A percentile compares a stretch with the other conserved stretches of the same genome.
These are phyloP conservation scores for Zanthoxylum bungeanum DNA, from an alignment of 345 rosid genomes.

Conservation along the genomic window DNA sequence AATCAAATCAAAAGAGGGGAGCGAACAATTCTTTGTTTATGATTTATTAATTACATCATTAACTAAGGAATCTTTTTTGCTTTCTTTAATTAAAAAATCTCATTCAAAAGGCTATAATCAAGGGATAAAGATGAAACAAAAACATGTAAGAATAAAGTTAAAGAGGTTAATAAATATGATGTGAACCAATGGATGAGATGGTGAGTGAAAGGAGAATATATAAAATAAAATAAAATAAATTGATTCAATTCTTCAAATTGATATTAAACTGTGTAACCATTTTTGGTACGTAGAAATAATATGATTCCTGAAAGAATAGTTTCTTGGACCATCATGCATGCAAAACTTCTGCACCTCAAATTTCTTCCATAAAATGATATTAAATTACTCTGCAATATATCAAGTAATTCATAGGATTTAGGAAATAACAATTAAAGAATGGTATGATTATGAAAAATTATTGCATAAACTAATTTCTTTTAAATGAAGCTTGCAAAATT, in stretches of 20 bases:
- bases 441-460: background rate
- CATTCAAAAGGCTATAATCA: conserved; percentile 4
- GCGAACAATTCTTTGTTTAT: background rate
- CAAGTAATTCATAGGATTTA: no score
- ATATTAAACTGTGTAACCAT: background rate
- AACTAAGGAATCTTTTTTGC: conserved; percentile 1
- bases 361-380: background rate
- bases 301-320: conserved; percentile 3
- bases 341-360: background rate
- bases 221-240: no score
- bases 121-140: conserved; percentile 17
- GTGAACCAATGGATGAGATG: conserved; percentile 6
- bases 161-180: conserved; percentile 8
- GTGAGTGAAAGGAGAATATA: conserved; percentile 7
- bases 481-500: background rate
- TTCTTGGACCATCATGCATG: conserved; percentile 13
- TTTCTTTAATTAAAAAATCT: conserved; percentile 8
- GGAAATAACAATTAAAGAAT: no score
- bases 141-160: conserved; percentile 21
- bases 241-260: background rate
- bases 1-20: conserved; percentile 7
- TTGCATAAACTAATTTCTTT: background rate
- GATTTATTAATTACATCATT: background rate
- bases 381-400: no score
- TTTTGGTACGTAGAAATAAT: background rate